These are phyloP conservation scores for Scalesia atractyloides DNA, from an alignment of 129 eudicot genomes.

Conservation along the genomic window DNA sequence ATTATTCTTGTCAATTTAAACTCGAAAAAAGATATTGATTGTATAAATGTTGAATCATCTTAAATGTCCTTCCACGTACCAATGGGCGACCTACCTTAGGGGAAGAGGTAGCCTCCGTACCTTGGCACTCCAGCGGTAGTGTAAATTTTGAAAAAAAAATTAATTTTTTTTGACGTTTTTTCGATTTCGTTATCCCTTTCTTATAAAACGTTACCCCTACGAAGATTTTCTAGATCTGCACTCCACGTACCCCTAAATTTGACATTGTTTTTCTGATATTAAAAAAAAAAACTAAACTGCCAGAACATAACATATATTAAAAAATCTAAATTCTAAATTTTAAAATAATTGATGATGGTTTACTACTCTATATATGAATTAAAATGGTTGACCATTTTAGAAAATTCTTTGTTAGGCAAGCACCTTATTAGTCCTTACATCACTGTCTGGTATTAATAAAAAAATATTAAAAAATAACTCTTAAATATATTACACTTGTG, in stretches of 20 bases:
- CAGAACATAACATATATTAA: background rate
- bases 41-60: slow-evolving; percentile 5
- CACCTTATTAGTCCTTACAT: slow-evolving; percentile 10
- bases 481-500: slow-evolving; percentile 13
- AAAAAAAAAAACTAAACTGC: background rate
- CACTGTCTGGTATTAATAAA: slow-evolving; percentile 20
- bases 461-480: background rate
- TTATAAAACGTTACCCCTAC: too few species aligned
- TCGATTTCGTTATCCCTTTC: too few species aligned
- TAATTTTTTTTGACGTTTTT: too few species aligned
- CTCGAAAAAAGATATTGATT: background rate
- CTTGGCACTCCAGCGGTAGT: too few species aligned
- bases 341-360: slow-evolving; percentile 12
- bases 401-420: slow-evolving; percentile 24
- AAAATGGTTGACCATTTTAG: slow-evolving; percentile 29
- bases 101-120: too few species aligned
- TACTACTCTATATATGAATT: background rate
- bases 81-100: too few species aligned
- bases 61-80: slow-evolving; percentile 13
- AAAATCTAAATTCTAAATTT: background rate
- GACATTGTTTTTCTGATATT: slow-evolving; percentile 5
- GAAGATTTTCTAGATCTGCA: too few species aligned
- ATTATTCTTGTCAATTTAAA: background rate
- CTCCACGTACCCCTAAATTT: slow-evolving; percentile 24
- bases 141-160: too few species aligned